These are phyloP conservation scores for Lodderomyces metapsilosis DNA, from an alignment of 1,139 yeast genomes.

Conservation along the genomic window DNA sequence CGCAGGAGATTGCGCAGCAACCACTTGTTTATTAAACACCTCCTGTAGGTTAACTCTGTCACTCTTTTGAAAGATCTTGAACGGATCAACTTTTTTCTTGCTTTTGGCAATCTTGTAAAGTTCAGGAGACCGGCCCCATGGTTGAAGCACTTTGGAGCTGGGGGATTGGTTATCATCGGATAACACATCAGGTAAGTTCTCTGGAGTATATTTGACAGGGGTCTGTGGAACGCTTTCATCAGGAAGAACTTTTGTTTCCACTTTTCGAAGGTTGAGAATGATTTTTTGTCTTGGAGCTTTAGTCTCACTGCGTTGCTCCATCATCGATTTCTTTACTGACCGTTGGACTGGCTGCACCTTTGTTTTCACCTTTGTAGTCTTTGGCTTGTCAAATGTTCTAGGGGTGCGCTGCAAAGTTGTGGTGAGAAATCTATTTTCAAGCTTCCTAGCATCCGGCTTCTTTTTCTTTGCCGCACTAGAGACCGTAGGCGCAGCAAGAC, in stretches of 20 bases:
- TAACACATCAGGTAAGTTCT: conserved; percentile 44
- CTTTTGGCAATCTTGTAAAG: conserved; percentile 49
- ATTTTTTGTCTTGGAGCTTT: conserved; percentile 30
- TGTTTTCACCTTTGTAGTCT: neutral
- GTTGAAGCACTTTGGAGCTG: conserved; percentile 43
- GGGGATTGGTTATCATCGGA: conserved; percentile 59
- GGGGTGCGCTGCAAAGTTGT: conserved; percentile 27
- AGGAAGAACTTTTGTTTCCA: conserved; percentile 3
- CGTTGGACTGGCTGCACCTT: conserved; percentile 5
- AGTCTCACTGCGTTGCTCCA: conserved; percentile 31
- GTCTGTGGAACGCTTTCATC: conserved; percentile 3
- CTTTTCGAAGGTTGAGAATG: conserved; percentile 22
- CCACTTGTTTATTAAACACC: conserved; percentile 55
- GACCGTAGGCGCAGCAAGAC: conserved; percentile 29
- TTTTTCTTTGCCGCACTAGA: conserved; percentile 29
- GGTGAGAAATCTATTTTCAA: conserved; percentile 29
- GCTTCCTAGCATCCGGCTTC: conserved; percentile 5
- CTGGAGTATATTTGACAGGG: conserved; percentile 15
- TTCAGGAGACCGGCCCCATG: conserved; percentile 75
- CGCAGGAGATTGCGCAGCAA: conserved; percentile 53
- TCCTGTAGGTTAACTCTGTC: conserved; percentile 68
- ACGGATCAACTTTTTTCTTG: conserved; percentile 70
- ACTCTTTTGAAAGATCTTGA: conserved; percentile 72
- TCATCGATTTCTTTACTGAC: conserved; percentile 30
- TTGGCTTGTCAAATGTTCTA: neutral